Evolutionary conservation across 2,329 filamentous ascomycete species (phyloP).

Genomic region (Trichocomaceae sp.): DNA sequence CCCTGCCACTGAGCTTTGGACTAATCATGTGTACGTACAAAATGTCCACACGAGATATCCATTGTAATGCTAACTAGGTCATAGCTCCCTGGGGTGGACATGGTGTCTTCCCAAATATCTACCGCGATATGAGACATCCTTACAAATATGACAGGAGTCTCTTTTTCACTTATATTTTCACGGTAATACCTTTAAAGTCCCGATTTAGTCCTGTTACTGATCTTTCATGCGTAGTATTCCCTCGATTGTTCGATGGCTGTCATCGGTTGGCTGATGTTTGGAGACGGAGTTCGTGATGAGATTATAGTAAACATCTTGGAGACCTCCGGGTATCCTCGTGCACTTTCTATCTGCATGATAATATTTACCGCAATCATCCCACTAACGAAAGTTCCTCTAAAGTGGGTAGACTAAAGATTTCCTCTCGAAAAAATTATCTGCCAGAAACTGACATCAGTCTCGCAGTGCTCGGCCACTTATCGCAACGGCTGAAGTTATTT

Average conservation of each 20-base stretch:
- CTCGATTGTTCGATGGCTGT: slow-evolving; percentile 78
- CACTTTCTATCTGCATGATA: slow-evolving; percentile 70
- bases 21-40: slow-evolving; percentile 64
- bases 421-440: not conserved
- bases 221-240: slow-evolving; percentile 51
- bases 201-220: slow-evolving; percentile 12
- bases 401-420: slow-evolving; percentile 45
- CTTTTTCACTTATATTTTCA: slow-evolving; percentile 76
- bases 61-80: slow-evolving; percentile 11
- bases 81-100: slow-evolving; percentile 62
- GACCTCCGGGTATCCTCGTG: slow-evolving; percentile 65
- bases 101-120: slow-evolving; percentile 76
- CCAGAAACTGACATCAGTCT: slow-evolving; percentile 18
- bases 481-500: slow-evolving; percentile 72
- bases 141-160: slow-evolving; percentile 72
- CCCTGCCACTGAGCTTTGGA: slow-evolving; percentile 80
- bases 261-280: slow-evolving; percentile 88
- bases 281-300: slow-evolving; percentile 77
- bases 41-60: not conserved
- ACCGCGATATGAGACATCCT: slow-evolving; percentile 71
- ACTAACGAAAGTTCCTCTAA: slow-evolving; percentile 88
- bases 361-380: slow-evolving; percentile 88
- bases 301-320: slow-evolving; percentile 84
- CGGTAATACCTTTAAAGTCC: slow-evolving; percentile 42
- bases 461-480: slow-evolving; percentile 71